Conservation (phyloP, 441 rosid genomes). For the Arabidopsis hybrid region DNA sequence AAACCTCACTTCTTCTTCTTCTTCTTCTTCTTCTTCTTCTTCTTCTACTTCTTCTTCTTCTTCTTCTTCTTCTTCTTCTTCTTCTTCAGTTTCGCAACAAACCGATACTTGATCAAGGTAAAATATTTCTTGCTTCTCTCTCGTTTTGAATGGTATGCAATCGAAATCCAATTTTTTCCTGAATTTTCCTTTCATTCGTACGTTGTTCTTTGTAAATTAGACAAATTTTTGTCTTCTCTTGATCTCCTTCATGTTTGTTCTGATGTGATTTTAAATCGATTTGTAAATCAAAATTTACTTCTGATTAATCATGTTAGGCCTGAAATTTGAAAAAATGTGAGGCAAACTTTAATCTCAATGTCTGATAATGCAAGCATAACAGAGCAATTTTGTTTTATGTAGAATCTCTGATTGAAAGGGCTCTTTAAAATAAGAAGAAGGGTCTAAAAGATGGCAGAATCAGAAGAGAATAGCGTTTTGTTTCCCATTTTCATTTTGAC, state of each 20-base stretch:
- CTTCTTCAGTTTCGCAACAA: constrained; percentile 1
- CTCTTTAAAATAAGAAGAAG: constrained; percentile 45
- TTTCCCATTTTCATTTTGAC: constrained; percentile 97
- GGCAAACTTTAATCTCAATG: neutral
- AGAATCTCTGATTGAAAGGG: constrained; percentile 28
- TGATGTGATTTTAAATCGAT: neutral
- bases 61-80: no score
- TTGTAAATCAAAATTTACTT: neutral
- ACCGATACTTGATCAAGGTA: constrained; percentile 15
- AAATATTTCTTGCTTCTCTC: neutral
- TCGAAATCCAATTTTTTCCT: neutral
- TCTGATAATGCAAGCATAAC: neutral
- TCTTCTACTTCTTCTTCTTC: no score
- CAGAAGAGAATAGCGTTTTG: constrained; percentile 81
- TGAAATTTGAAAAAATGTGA: neutral
- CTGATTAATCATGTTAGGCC: constrained; percentile 14
- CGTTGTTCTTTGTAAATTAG: constrained; percentile 3
- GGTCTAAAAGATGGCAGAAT: constrained; percentile 65
- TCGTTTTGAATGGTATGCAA: constrained; percentile 11
- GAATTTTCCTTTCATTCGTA: constrained; percentile 3
- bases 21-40: neutral
- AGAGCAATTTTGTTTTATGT: neutral
- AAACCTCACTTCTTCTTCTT: constrained; percentile 31
- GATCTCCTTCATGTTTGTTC: constrained; percentile 4
- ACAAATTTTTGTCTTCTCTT: neutral